Evolutionary conservation across 805 yeast genomes (phyloP), one percentile per base, ranked within the genome.

Genomic region (Candida xyloterini): DNA sequence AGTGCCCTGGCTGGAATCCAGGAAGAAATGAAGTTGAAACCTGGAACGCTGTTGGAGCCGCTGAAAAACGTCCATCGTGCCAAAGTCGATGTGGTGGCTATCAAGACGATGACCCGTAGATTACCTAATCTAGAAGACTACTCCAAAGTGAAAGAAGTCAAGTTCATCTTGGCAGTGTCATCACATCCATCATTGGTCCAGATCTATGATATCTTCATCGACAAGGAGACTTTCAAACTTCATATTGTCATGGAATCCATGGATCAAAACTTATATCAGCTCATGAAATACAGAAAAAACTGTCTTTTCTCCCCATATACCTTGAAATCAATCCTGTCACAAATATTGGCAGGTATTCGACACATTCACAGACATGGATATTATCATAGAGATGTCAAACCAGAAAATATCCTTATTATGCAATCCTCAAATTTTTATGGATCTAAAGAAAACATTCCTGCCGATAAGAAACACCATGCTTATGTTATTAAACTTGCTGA

Each of bases 371-470:
- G 62, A 20, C 66, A 71, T 51, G 74, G 75, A 9, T 86, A 71
- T 55, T 81, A 81, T 55, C 98, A 91, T 60, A 74, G 99, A 42
- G 99, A 91, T 67, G 73, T 91, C 34, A 91, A 91, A 62, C 98
- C 99, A 0, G 97, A 91, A 55, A 91, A 91, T 61, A 82, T 91
- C 18, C 72, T 91, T 50, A 77, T 90, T 4, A 70, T 80, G 26
- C 78, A 81, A 15, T 63, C 82, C 5, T 60, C 64, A 27, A 70
- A 70, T 35, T 83, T 73, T 53, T 82, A 74, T 57, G 75, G 76
- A 2, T 49, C 62, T 9, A 60, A 54, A 34, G 52, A 58, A 16
- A 44, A 42, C 15, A 57, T 74, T 14, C 81, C 81, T 48, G 30
- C 52, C 44, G 60, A 63, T 58, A 58, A 66, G 47, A 50, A 53